Evolutionary conservation across 176 grass and related monocot species (phyloP), one percentile per base, ranked within the genome.

Genomic region (Eleusine indica): DNA sequence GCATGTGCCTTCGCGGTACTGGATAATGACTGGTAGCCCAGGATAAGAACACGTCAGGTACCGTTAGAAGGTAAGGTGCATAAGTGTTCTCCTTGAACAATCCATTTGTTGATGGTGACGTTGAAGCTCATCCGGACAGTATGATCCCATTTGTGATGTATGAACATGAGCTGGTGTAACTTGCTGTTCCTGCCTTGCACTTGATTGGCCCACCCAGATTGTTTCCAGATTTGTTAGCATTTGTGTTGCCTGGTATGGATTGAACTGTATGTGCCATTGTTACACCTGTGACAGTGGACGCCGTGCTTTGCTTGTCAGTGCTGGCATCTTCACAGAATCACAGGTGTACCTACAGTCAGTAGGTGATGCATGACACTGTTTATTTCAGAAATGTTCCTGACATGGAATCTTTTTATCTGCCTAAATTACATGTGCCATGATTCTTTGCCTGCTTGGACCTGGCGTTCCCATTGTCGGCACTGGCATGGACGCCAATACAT

Each of bases 61-160:
- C 58, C 28, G 58, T 78, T 62, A 0, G 49, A 85, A 84, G 54
- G 65, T 77, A 82, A 82, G 74, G 66, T 71, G 6, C 11, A 66
- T 28, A n/a, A 5, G 30, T 41, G 60, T 54, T 25, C 22, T 28
- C 12, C 40, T 54, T 54, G 6, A 1, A 69, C 18, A 57, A 67
- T 51, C 69, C 17, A 7, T 52, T 37, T 0, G 25, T 17, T 5
- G 77, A 85, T 52, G 12, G 54, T 1, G 75, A 86, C 25, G 25
- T 25, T 25, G 25, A 25, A 25, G 25, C 25, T 25, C 25, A 25
- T 25, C 66, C 44, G 47, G 4, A 5, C 73, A 40, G 73, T 11
- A 10, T 19, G 57, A 25, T 86, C n/a, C 57, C 48, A n/a, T 68
- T 12, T 17, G 38, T 47, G 69, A 32, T 71, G 14, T 39, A 51